phyloP scores from a whole-genome alignment of 768 basidiomycete species.

The Ramaria sp. region DNA sequence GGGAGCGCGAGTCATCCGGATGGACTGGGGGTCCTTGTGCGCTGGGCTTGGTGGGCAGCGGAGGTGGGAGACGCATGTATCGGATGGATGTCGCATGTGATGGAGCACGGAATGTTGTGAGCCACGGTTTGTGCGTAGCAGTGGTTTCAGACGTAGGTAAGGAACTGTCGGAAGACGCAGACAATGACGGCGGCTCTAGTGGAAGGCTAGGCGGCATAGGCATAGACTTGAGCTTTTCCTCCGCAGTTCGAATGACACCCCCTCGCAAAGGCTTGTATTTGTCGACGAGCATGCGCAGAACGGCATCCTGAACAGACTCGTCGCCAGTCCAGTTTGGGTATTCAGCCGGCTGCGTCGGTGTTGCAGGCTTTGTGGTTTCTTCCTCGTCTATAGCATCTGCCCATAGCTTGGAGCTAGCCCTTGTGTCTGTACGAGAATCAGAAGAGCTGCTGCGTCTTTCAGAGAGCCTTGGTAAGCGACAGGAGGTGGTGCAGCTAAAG shows the following conservation, averaged over 20 bases:
- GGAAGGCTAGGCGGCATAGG: constrained; percentile 33
- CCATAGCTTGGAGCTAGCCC: constrained; percentile 52
- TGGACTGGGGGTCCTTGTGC: constrained; percentile 8
- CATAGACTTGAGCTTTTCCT: constrained; percentile 49
- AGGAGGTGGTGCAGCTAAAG: neutral
- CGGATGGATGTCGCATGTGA: constrained; percentile 46
- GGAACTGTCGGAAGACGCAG: neutral
- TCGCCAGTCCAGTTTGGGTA: constrained; percentile 63
- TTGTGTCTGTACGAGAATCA: constrained; percentile 12
- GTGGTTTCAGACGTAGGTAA: constrained; percentile 20
- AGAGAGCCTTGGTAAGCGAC: neutral
- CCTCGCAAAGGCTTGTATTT: constrained; percentile 75
- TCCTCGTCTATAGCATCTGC: constrained; percentile 51
- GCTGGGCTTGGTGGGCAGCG: constrained; percentile 11
- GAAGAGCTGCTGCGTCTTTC: neutral
- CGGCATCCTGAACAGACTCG: constrained; percentile 55
- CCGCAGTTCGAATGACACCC: constrained; percentile 46
- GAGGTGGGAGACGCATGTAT: constrained; percentile 32
- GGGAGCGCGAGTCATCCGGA: constrained; percentile 26
- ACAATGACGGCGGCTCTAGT: constrained; percentile 12
- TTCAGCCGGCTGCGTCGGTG: constrained; percentile 28
- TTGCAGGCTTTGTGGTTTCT: constrained; percentile 12
- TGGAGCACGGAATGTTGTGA: constrained; percentile 51
- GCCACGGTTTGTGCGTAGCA: constrained; percentile 57
- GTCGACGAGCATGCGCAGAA: constrained; percentile 78